These are phyloP conservation scores for Myriosclerotinia duriaeana DNA, from an alignment of 2,329 filamentous ascomycete genomes.

Conservation along the genomic window DNA sequence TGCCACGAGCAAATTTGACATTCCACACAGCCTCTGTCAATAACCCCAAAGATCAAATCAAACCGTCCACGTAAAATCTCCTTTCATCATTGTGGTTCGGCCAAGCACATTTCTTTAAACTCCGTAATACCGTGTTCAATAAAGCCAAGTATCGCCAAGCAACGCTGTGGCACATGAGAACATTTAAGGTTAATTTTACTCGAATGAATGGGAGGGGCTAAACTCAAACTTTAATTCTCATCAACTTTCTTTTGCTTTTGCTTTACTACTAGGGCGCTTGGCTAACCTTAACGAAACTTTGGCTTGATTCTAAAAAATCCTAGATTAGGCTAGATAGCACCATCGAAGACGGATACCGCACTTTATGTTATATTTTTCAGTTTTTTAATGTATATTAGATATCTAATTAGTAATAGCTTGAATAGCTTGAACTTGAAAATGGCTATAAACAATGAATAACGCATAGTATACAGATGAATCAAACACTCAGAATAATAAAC, in stretches of 20 bases:
- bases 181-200: constrained; percentile 19
- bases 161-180: constrained; percentile 15
- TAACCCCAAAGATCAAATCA: no score
- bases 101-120: background rate
- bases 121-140: no score
- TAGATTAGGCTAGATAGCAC: no score
- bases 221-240: background rate
- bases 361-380: no score
- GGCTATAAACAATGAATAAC: background rate
- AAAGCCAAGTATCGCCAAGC: background rate
- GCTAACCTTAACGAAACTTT: no score
- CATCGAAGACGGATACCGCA: no score
- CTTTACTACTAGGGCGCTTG: background rate
- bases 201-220: constrained; percentile 11
- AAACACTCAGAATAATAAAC: background rate
- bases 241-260: background rate
- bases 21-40: constrained; percentile 11
- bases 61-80: background rate
- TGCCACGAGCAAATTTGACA: background rate
- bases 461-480: background rate
- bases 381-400: no score
- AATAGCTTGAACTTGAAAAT: background rate
- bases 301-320: no score
- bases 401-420: no score
- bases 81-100: background rate